A percentile compares a stretch with the other conserved stretches of the same genome.
phyloP scores from a whole-genome alignment of 2,329 filamentous ascomycete genomes.

The Aspergillus sp. region DNA sequence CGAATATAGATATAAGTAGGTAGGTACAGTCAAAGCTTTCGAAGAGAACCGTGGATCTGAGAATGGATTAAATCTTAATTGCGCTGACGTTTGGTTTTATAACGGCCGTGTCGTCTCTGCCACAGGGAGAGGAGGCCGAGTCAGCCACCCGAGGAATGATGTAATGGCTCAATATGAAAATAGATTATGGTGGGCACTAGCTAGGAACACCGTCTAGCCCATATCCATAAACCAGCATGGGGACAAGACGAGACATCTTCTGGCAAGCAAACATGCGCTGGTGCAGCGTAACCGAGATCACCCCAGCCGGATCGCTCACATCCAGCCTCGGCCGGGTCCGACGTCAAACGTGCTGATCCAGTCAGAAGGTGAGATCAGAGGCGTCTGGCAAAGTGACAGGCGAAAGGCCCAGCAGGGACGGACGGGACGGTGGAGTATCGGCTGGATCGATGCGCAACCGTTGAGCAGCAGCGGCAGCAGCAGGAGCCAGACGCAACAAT shows the following conservation, averaged over 20 bases:
- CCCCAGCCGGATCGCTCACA: slow-evolving; percentile 22
- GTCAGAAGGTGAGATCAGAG: slow-evolving; percentile 1
- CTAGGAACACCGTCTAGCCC: no score
- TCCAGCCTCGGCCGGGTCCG: slow-evolving; percentile 24
- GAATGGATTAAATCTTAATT: slow-evolving; percentile 4
- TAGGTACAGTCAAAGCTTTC: not conserved
- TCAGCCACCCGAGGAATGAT: slow-evolving; percentile 11
- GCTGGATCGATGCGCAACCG: slow-evolving; percentile 14
- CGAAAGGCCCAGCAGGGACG: slow-evolving; percentile 1
- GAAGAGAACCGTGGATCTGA: slow-evolving; percentile 16
- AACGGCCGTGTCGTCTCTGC: slow-evolving; percentile 3
- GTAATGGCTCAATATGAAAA: slow-evolving; percentile 7
- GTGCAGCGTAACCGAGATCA: slow-evolving; percentile 21
- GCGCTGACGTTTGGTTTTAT: slow-evolving; percentile 8
- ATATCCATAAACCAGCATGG: not conserved
- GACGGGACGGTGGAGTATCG: slow-evolving; percentile 6
- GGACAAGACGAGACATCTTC: not conserved
- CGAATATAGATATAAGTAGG: not conserved
- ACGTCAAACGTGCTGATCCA: slow-evolving; percentile 9
- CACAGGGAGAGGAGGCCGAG: not conserved
- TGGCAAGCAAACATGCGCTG: slow-evolving; percentile 2
- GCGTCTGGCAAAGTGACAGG: not conserved
- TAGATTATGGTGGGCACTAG: not conserved
- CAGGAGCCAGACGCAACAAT: no score
- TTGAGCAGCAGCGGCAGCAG: slow-evolving; percentile 9